A percentile compares a stretch with the other conserved stretches of the same genome.
These are phyloP conservation scores for Penium margaritaceum DNA, from an alignment of 139 green algal genomes.

Conservation along the genomic window DNA sequence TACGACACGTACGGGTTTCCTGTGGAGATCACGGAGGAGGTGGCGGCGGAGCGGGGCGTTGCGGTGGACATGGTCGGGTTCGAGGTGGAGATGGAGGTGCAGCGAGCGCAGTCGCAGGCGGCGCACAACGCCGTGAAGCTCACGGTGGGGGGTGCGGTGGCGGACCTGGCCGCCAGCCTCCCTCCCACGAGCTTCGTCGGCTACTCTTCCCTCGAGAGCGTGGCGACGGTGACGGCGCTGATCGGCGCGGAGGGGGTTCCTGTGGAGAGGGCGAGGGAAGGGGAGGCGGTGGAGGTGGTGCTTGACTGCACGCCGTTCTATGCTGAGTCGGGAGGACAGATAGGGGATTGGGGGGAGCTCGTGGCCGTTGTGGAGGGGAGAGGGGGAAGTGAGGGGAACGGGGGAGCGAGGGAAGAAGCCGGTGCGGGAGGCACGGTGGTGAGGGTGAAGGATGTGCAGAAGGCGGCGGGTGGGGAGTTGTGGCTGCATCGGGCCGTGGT, in stretches of 20 bases:
- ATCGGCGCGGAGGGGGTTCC: constrained; percentile 55
- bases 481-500: constrained; percentile 66
- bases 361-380: constrained; percentile 38
- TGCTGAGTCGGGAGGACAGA: constrained; percentile 75
- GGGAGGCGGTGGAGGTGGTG: constrained; percentile 58
- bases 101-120: constrained; percentile 54
- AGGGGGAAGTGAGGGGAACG: too few relatives aligned
- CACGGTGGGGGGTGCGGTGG: constrained; percentile 49
- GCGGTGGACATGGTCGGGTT: constrained; percentile 50
- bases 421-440: constrained; percentile 4
- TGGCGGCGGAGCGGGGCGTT: constrained; percentile 42
- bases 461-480: constrained; percentile 68
- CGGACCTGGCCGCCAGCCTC: constrained; percentile 46
- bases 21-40: constrained; percentile 71
- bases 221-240: constrained; percentile 55
- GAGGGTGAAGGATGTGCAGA: constrained; percentile 57
- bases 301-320: constrained; percentile 79
- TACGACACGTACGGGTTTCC: constrained; percentile 86
- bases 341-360: constrained; percentile 44
- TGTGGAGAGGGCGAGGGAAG: constrained; percentile 31
- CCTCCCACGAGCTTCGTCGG: constrained; percentile 62
- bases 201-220: constrained; percentile 11
- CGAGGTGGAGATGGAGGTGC: constrained; percentile 44
- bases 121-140: constrained; percentile 63
- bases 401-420: too few relatives aligned